phyloP scores from a whole-genome alignment of 139 green algal genomes.

The Chlamydomonas sp. region DNA sequence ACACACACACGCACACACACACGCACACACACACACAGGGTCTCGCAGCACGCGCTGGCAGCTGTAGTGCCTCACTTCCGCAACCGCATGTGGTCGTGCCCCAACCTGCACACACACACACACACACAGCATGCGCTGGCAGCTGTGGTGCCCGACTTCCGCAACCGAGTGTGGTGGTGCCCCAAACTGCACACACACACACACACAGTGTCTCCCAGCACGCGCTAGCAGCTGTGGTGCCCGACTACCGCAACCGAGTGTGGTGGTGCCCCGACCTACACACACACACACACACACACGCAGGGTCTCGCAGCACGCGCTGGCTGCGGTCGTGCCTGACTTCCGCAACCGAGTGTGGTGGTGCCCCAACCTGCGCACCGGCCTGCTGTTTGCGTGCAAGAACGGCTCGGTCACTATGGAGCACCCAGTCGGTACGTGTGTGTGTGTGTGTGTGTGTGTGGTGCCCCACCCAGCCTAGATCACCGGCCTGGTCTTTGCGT shows the following conservation, averaged over 20 bases:
- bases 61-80: slow-evolving; percentile 41
- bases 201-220: slow-evolving; percentile 34
- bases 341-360: slow-evolving; percentile 50
- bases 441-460: slow-evolving; percentile 24
- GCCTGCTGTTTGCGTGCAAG: slow-evolving; percentile 49
- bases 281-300: too few relatives aligned
- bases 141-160: too few relatives aligned
- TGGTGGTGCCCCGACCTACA: too few relatives aligned
- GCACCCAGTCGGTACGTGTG: slow-evolving; percentile 39
- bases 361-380: slow-evolving; percentile 27
- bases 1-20: too few relatives aligned
- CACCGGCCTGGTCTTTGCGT: slow-evolving; percentile 39
- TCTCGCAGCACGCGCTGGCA: slow-evolving; percentile 27
- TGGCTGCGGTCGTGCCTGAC: slow-evolving; percentile 44
- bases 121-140: slow-evolving; percentile 41
- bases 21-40: too few relatives aligned
- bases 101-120: too few relatives aligned
- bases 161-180: too few relatives aligned
- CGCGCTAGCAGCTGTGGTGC: slow-evolving; percentile 29
- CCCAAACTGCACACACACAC: too few relatives aligned
- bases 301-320: slow-evolving; percentile 40
- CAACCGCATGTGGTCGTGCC: slow-evolving; percentile 30
- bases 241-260: slow-evolving; percentile 38
- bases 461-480: slow-evolving; percentile 29
- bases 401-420: slow-evolving; percentile 45